Base-by-base conservation (phyloP, 2,329 filamentous ascomycete species). In the Sordariomycetes sp. region DNA sequence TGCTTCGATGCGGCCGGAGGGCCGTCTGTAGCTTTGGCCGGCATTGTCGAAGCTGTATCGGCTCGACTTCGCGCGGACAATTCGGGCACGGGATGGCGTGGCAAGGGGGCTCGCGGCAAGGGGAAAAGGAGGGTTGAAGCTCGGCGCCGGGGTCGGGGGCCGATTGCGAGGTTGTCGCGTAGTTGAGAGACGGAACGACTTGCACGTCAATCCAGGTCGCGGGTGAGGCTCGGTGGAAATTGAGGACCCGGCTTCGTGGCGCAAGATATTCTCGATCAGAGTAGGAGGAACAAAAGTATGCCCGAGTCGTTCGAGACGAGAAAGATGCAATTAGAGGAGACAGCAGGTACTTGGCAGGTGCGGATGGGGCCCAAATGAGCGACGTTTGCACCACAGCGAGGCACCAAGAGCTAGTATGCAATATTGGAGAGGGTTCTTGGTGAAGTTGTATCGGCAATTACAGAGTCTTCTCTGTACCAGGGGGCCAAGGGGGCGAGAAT, bases 251-350 rank as follows among this genome's bases (percentile, higher is more conserved):
- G 34, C 34, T 57, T 57, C 24, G 11, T 18, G 24, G 40, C 43
- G 55, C 25, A 32, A 43, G 34, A 32, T 32, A 32, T 32, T 32
- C 28, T 32, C 28, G 28, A 57, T 35, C 55, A 25, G 40, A 43
- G 20, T 20, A 24, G 8, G n/a, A 22, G 7, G 46, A 22, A 50
- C 12, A n/a, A 50, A 50, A 24, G 14, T 50, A 57, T 46, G 43
- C 20, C 48, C 28, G 16, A 16, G 43, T 50, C 20, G 55, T 50
- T 25, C 28, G 55, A 32, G 35, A 48, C 24, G 28, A 40, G 25
- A 46, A 46, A 51, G 40, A 57, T 51, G 55, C 28, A 50, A 57
- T 57, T 50, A 57, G 51, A 57, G 55, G 32, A 11, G 28, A 25
- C 51, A 24, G 40, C 25, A 35, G 43, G 43, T 24, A 50, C 8